Base-by-base conservation (phyloP, 2,329 filamentous ascomycete genomes). In the Trichoderma cornu-damae region DNA sequence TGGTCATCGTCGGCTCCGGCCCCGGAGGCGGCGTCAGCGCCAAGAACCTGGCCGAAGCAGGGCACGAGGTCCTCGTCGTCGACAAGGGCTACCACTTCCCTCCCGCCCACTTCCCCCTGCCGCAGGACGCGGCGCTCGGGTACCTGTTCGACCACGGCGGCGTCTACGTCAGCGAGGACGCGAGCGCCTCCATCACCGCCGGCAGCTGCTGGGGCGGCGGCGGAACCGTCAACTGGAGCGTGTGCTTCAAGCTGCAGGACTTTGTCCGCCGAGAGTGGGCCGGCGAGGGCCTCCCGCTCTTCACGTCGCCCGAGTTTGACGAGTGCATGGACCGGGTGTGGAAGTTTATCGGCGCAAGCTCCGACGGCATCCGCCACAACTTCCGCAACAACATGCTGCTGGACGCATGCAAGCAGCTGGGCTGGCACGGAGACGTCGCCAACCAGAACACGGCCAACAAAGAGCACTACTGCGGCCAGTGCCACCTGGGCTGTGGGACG, bases 171-270 rank as follows among this genome's bases (percentile, higher is more conserved):
- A 76, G 77, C 60, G 76, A 87, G 60, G 80, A 88, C 65, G 75
- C 75, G 9, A 79, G 80, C 5, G 75, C 86, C 30, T 80, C 74
- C 14, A 70, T 93, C 11, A 69, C 89, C 2, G 82, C 87, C 0
- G 92, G 89, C 1, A 81, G 83, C 57, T 82, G 82, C 30, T 96
- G 88, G 83, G 92, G 92, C 28, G 92, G 92, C 40, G 92, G 92
- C 56, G 91, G 91, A 5, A 90, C 89, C 0, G 73, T 96, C 64
- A 96, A 96, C 71, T 96, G 91, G 91, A 88, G 79, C 65, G 82
- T 82, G 7, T 75, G 75, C 50, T 73, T 85, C 51, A 77, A 79
- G 63, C 88, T 89, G 0, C 89, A 93, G 67, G 84, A 82, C 24
- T 88, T 79, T 62, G 89, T 96, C 1, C 83, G 91, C 3, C 77